phyloP scores from a whole-genome alignment of 2,329 filamentous ascomycete species.

The Pseudogymnoascus sp. region DNA sequence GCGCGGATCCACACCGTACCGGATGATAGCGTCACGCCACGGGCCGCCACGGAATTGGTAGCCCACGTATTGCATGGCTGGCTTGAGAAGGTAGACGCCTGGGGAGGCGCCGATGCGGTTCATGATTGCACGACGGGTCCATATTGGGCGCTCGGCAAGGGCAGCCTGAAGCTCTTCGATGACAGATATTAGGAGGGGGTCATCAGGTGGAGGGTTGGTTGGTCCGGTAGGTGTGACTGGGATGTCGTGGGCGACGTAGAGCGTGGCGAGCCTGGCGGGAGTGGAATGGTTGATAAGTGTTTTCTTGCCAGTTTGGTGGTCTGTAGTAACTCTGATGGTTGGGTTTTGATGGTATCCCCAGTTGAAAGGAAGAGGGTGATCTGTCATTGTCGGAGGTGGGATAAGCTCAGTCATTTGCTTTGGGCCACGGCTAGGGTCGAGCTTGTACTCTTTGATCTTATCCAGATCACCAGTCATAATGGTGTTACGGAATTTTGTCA shows the following conservation, averaged over 20 bases:
- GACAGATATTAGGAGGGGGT: constrained; percentile 54
- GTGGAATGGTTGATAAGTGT: constrained; percentile 24
- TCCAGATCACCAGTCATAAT: constrained; percentile 61
- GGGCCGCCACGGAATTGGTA: constrained; percentile 92
- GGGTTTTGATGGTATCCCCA: constrained; percentile 83
- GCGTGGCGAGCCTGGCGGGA: constrained; percentile 16
- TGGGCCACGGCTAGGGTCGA: constrained; percentile 55
- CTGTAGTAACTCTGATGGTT: constrained; percentile 41
- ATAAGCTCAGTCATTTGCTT: constrained; percentile 61
- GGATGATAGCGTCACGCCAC: constrained; percentile 81
- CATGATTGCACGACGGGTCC: constrained; percentile 74
- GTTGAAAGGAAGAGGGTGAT: constrained; percentile 65
- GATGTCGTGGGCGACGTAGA: constrained; percentile 21
- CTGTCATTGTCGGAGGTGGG: constrained; percentile 71
- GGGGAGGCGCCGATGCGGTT: constrained; percentile 56
- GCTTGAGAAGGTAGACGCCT: constrained; percentile 54
- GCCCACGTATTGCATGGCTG: constrained; percentile 73
- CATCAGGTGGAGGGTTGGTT: constrained; percentile 17
- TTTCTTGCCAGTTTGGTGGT: constrained; percentile 26
- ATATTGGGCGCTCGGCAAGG: constrained; percentile 70
- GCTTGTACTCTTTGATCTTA: constrained; percentile 56
- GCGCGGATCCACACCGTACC: constrained; percentile 80
- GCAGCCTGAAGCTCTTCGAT: constrained; percentile 57
- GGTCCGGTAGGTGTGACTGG: constrained; percentile 17
- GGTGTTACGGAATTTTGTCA: constrained; percentile 61